Percentiles rank a stretch among this genome's conserved stretches.
phyloP scores from a whole-genome alignment of 2,329 filamentous ascomycete genomes.

The Neonectria magnoliae region DNA sequence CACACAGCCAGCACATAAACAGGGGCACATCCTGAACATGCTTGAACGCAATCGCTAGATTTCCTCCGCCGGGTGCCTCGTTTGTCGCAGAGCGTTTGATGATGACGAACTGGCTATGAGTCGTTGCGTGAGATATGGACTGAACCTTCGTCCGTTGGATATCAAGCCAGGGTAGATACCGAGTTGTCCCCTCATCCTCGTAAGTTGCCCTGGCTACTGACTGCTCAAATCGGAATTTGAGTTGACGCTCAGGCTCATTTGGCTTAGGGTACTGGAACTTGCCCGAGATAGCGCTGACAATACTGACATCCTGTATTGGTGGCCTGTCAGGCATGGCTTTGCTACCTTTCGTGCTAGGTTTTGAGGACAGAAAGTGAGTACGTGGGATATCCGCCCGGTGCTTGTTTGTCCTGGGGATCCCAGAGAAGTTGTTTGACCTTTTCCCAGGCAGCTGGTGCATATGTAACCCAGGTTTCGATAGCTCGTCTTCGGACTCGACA shows the following conservation, averaged over 20 bases:
- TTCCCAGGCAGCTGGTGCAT: background rate
- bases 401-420: slow-evolving; percentile 1
- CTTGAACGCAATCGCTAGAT: slow-evolving; percentile 38
- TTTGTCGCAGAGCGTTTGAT: slow-evolving; percentile 35
- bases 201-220: slow-evolving; percentile 11
- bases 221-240: slow-evolving; percentile 20
- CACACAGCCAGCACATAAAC: slow-evolving; percentile 32
- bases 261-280: slow-evolving; percentile 3
- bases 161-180: slow-evolving; percentile 35
- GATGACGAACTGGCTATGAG: slow-evolving; percentile 29
- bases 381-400: slow-evolving; percentile 43
- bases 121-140: slow-evolving; percentile 25
- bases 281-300: slow-evolving; percentile 42
- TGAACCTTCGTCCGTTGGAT: slow-evolving; percentile 29
- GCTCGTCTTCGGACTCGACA: slow-evolving; percentile 45
- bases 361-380: slow-evolving; percentile 31
- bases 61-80: background rate
- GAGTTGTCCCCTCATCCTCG: background rate
- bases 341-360: background rate
- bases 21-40: slow-evolving; percentile 11
- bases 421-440: slow-evolving; percentile 32
- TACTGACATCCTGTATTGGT: background rate
- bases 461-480: slow-evolving; percentile 22
- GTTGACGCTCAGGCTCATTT: background rate
- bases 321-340: background rate